phyloP scores from a whole-genome alignment of 2,329 filamentous ascomycete genomes.

The Alternaria arborescens region DNA sequence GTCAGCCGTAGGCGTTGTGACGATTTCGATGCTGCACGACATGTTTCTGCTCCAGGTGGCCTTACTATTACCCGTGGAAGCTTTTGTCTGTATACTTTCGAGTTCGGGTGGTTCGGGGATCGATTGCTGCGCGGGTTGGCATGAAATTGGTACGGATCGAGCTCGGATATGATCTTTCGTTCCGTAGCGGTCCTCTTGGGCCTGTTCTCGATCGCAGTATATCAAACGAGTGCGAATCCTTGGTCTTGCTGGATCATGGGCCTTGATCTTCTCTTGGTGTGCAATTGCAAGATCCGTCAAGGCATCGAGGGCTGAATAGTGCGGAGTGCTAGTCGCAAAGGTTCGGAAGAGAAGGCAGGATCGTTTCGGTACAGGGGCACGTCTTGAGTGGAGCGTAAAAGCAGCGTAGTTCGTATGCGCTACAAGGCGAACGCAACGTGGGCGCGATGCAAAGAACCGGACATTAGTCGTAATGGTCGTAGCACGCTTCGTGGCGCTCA shows the following conservation, averaged over 20 bases:
- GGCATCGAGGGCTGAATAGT: conserved; percentile 4
- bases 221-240: neutral
- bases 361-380: neutral
- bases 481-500: conserved; percentile 34
- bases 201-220: neutral
- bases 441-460: conserved; percentile 24
- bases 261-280: neutral
- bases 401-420: conserved; percentile 5
- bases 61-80: neutral
- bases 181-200: neutral
- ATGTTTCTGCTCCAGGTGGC: conserved; percentile 57
- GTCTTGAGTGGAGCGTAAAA: conserved; percentile 8
- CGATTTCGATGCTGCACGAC: conserved; percentile 76
- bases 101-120: conserved; percentile 21
- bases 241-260: neutral
- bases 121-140: conserved; percentile 2
- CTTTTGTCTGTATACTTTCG: neutral
- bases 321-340: conserved; percentile 7
- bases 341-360: neutral
- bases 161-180: neutral
- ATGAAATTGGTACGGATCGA: conserved; percentile 4
- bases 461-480: conserved; percentile 36
- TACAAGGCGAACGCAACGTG: conserved; percentile 9
- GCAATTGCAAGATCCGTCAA: conserved; percentile 10
- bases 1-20: conserved; percentile 86